Base-by-base conservation (phyloP, 768 basidiomycete genomes). In the Hemileccinum impolitum region DNA sequence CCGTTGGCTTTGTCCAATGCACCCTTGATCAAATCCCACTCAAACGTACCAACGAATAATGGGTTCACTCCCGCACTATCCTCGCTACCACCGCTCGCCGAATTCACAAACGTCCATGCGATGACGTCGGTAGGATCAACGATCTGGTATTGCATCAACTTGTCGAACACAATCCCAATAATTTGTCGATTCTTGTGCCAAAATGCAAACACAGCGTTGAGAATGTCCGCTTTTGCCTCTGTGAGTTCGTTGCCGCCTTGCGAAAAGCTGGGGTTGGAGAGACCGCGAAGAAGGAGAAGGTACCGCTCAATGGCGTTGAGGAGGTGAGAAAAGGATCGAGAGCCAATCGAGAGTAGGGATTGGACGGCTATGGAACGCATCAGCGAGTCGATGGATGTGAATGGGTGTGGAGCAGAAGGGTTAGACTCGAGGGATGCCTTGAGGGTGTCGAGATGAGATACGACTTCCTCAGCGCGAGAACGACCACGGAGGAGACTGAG, bases 221-320 rank as follows among this genome's bases (percentile, higher is more conserved):
- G 76, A 52, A 97, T 80, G 56, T 90, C 80, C 34, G 72, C 74
- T 63, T 87, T 81, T 53, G 85, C 80, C 58, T 86, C 80, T 36
- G 70, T 56, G 56, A 72, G 76, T 8, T 76, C 77, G 11, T 63
- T 64, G 1, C 54, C 39, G 48, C 57, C 47, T 21, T 52, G 53
- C 1, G 41, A 54, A 3, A 43, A 40, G 11, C 4, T 31, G 6
- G 61, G 58, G 40, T 39, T 53, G 0, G 87, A 75, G 36, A 90
- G 72, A 34, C 73, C 76, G 15, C 86, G 87, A 17, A 93, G 74
- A 5, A 93, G 73, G 5, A 80, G 79, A 1, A 94, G 81, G 62
- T 94, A 98, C 15, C 96, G 86, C 64, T 99, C 96, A 56, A 97
- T 92, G 4, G 94, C 94, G 62, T 98, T 98, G 56, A 98, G 81